Base-by-base conservation (phyloP, 768 basidiomycete species). In the Agaricus subrufescens region DNA sequence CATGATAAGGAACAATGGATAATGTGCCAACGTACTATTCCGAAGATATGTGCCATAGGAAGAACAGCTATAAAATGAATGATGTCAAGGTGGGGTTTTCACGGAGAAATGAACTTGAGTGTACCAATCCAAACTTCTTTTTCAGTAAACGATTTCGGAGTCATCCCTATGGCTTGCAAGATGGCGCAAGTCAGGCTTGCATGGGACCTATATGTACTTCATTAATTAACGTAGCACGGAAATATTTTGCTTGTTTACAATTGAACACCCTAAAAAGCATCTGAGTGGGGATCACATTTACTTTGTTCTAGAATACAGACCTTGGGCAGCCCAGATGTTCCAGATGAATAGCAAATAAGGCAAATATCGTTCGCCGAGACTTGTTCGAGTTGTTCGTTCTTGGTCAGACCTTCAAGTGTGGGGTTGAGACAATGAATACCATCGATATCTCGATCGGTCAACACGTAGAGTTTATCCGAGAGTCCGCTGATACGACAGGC, bases 21-120 rank as follows among this genome's bases (percentile, higher is more conserved):
- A 25, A 7, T 2, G 42, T 44, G 42, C 42, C 25, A 44, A 26
- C 50, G 26, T 39, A 51, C 50, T 11, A 51, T 51, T 23, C 50
- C 50, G 39, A 51, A 51, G 19, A 51, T 51, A 15, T 51, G 50
- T 39, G 50, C 38, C 50, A 51, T 51, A 12, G 50, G 50, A 15
- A 51, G 50, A 38, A 39, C 50, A 4, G 19, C 50, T 51, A 42
- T 12, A 39, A 5, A 11, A 12, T 10, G 40, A 34, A 34, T 8
- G 19, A 19, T 34, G 34, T 23, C 15, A 11, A 23, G 38, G 14
- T 5, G 11, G 23, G 4, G 14, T 25, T 50, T 39, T n/a, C 30
- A 12, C 5, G 26, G 34, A 34, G 27, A 23, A 39, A 34, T 23
- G 15, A 34, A 51, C 6, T 10, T 19, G 34, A 19, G 34, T 7